A percentile compares a stretch with the other conserved stretches of the same genome.
These are phyloP conservation scores for Schoenoplectus triqueter DNA, from an alignment of 202 grass and related monocot species.

Conservation along the genomic window DNA sequence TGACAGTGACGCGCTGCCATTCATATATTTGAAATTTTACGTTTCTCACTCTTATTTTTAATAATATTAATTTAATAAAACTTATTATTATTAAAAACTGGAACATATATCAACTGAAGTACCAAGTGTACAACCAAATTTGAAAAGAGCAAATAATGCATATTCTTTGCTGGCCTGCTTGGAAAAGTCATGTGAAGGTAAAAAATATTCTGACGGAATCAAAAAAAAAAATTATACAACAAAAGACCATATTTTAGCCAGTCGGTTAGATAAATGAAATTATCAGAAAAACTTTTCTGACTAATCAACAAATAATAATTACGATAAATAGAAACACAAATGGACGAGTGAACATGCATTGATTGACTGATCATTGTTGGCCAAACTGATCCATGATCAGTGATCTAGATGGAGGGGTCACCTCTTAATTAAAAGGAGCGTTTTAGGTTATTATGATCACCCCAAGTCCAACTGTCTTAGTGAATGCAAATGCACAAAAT, in stretches of 20 bases:
- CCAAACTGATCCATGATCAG: constrained; percentile 12
- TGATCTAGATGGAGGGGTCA: not conserved
- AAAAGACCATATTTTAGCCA: not conserved
- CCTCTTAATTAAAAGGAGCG: not conserved
- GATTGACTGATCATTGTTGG: not conserved
- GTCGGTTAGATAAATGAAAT: not conserved
- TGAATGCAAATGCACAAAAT: not conserved
- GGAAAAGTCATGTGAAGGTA: not conserved
- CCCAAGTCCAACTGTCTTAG: not conserved
- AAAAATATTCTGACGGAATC: not conserved
- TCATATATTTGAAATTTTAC: no score
- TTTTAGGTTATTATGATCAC: not conserved
- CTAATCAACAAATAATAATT: not conserved
- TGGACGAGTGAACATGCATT: not conserved
- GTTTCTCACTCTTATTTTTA: no score
- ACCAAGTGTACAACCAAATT: no score
- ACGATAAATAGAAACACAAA: not conserved
- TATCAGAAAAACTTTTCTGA: not conserved
- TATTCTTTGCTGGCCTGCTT: no score
- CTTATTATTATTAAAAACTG: no score
- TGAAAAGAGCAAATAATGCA: no score
- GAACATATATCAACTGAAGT: no score
- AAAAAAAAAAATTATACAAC: not conserved
- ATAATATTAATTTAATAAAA: no score
- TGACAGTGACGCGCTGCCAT: no score